Evolutionary conservation across 1,284 basidiomycete species (phyloP), one percentile per base, ranked within the genome.

Genomic region (Singerocomus rubriflavus): DNA sequence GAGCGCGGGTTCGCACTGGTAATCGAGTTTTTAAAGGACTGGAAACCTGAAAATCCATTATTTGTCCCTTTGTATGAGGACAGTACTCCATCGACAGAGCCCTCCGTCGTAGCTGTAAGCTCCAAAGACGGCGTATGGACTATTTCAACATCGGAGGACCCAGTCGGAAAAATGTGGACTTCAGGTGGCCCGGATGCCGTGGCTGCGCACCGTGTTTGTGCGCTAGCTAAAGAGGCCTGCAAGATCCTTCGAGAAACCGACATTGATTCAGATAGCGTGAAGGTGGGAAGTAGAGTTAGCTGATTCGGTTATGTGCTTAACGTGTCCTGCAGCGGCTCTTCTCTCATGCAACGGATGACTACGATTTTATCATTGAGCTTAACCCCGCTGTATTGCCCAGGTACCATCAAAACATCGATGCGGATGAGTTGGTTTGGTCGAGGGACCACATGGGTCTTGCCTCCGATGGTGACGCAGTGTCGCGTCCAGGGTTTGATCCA

Each of bases 281-380:
- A 79, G 75, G 85, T 87, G 53, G 29, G 73, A 43, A n/a, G 16
- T 27, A 16, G 17, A 11, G 32, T 25, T 34, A 5, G 27, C 44
- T 11, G 11, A 25, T 27, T 37, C 29, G 14, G 42, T 30, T 36
- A 7, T 11, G 17, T 46, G 43, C 35, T 63, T 16, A 52, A 6
- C 25, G 39, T 27, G 52, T 40, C 59, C 49, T 40, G 5, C 46
- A 94, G 88, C 74, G 80, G 16, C 75, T 98, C 43, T 97, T 98
- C 72, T 73, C 80, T 9, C 93, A 97, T 57, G 89, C 94, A 0
- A 79, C 82, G 0, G 73, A 81, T 9, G 88, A 94, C 63, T 99
- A 97, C 66, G 90, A 98, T 61, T 81, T 97, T 58, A 59, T 97
- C 21, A 75, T 99, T 32, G 79, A 88, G 51, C 77, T 99, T 16